Conservation (phyloP, 805 yeast genomes). For the Blastobotrys muscicola region DNA sequence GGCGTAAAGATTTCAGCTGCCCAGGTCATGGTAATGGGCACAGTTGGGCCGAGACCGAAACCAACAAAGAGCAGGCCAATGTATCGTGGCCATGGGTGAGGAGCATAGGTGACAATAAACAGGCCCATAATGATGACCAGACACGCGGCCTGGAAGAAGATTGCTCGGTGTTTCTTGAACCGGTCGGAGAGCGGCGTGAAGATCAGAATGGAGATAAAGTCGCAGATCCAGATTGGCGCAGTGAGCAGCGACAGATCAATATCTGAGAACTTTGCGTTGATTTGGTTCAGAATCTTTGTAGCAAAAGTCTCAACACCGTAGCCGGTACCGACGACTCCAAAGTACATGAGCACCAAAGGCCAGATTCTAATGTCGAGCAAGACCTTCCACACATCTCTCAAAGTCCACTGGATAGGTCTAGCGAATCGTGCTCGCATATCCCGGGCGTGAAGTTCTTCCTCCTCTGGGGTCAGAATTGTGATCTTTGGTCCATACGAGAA, state of each 20-base stretch:
- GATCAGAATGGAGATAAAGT: constrained; percentile 60
- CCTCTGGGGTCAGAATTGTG: constrained; percentile 43
- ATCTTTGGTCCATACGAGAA: constrained; percentile 5
- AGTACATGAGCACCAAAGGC: constrained; percentile 81
- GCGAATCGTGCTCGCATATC: constrained; percentile 51
- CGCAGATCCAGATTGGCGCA: constrained; percentile 89
- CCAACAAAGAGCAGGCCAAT: constrained; percentile 78
- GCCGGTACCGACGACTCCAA: constrained; percentile 90
- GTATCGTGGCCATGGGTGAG: constrained; percentile 63
- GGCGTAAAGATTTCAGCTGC: constrained; percentile 63
- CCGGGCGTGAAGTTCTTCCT: constrained; percentile 43
- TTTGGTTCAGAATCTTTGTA: constrained; percentile 58
- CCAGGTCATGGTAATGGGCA: constrained; percentile 81
- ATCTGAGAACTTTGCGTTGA: constrained; percentile 53
- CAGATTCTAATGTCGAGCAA: constrained; percentile 58
- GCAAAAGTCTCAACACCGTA: constrained; percentile 80
- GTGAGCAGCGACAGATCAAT: constrained; percentile 65
- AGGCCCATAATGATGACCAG: constrained; percentile 65
- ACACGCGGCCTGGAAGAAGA: constrained; percentile 54
- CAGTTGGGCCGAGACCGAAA: constrained; percentile 84
- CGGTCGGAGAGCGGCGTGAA: constrained; percentile 76
- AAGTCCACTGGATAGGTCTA: constrained; percentile 41
- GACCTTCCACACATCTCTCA: constrained; percentile 46
- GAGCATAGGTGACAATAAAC: constrained; percentile 67
- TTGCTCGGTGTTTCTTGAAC: constrained; percentile 47